These are phyloP conservation scores for Melaleuca alternifolia DNA, from an alignment of 345 rosid genomes.

Conservation along the genomic window DNA sequence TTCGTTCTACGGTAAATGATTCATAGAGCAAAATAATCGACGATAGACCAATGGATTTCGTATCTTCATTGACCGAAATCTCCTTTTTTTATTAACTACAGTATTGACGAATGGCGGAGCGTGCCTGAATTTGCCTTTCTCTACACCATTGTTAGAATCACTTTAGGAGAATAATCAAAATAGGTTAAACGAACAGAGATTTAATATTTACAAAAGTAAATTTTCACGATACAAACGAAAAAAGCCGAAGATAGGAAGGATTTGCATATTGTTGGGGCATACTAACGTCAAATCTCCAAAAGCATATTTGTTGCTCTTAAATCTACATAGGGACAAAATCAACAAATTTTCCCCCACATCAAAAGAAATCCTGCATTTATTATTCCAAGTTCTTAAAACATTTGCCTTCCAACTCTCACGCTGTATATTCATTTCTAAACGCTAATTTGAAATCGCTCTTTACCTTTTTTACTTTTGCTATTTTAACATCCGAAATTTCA, in stretches of 20 bases:
- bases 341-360: background rate
- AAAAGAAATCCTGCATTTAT: background rate
- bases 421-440: rapidly evolving
- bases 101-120: rapidly evolving
- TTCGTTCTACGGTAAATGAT: rapidly evolving
- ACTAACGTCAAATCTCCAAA: rapidly evolving
- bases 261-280: rapidly evolving
- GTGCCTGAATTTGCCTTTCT: rapidly evolving
- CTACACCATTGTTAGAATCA: rapidly evolving
- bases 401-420: background rate
- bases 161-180: rapidly evolving
- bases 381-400: background rate
- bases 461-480: background rate
- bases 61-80: background rate
- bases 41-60: background rate
- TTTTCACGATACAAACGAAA: rapidly evolving
- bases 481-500: background rate
- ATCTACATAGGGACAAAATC: rapidly evolving
- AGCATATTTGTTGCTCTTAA: background rate
- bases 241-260: background rate
- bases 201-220: background rate
- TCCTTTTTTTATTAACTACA: background rate
- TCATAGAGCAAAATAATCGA: background rate
- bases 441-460: background rate
- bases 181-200: rapidly evolving